phyloP scores from a whole-genome alignment of 345 rosid genomes.

The Hibiscus mutabilis region DNA sequence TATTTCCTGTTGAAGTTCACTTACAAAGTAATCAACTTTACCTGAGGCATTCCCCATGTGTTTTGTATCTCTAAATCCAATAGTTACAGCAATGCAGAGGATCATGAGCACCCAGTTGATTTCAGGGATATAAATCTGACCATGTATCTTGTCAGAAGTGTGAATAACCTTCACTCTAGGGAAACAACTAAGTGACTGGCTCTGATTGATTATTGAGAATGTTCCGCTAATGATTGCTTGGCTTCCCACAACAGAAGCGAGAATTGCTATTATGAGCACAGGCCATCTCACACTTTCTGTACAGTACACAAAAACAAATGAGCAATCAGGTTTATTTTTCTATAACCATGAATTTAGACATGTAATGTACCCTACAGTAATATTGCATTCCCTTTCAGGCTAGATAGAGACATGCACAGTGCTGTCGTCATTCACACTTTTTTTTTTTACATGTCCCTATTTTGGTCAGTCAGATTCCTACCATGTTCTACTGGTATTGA shows the following conservation, averaged over 20 bases:
- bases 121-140: constrained; percentile 97
- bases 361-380: no score
- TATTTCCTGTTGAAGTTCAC: background rate
- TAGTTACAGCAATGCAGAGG: constrained; percentile 93
- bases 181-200: constrained; percentile 97
- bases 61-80: constrained; percentile 94
- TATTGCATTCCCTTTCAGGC: no score
- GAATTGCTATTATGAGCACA: constrained; percentile 78
- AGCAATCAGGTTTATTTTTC: constrained; percentile 6
- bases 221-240: constrained; percentile 99
- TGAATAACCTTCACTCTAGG: constrained; percentile 97
- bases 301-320: constrained; percentile 13
- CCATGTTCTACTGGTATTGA: background rate
- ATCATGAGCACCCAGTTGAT: constrained; percentile 98
- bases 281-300: constrained; percentile 79
- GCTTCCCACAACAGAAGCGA: constrained; percentile 98
- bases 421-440: no score
- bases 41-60: constrained; percentile 98
- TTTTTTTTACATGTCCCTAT: background rate
- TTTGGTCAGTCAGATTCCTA: background rate
- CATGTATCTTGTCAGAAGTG: constrained; percentile 96
- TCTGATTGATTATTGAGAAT: constrained; percentile 96
- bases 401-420: no score
- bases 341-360: background rate
- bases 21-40: constrained; percentile 11